Percentiles rank a stretch among this genome's conserved stretches.
phyloP scores from a whole-genome alignment of 768 basidiomycete species.

The Mycena vulgaris region DNA sequence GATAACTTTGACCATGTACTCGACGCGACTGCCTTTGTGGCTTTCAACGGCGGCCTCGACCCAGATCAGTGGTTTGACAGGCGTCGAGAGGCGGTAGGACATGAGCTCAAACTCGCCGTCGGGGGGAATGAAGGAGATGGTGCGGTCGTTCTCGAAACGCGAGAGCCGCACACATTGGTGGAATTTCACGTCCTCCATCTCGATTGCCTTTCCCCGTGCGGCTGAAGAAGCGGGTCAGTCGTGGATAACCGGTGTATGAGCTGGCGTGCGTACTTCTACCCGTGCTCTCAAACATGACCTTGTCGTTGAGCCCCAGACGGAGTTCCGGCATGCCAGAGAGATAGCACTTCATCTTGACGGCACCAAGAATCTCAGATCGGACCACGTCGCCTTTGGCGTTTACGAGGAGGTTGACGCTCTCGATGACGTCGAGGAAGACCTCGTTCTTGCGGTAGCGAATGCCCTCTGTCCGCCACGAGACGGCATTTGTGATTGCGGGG shows the following conservation, averaged over 20 bases:
- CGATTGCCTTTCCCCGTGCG: slow-evolving; percentile 96
- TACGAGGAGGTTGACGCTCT: slow-evolving; percentile 90
- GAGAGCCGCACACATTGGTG: slow-evolving; percentile 99
- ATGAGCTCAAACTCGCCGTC: slow-evolving; percentile 99
- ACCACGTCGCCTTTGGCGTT: slow-evolving; percentile 98
- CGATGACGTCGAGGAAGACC: slow-evolving; percentile 98
- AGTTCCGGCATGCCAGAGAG: slow-evolving; percentile 99
- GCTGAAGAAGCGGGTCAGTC: slow-evolving; percentile 58
- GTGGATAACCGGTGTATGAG: background rate
- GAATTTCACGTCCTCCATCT: slow-evolving; percentile 99
- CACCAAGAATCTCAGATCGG: slow-evolving; percentile 97
- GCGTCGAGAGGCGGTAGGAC: slow-evolving; percentile 96
- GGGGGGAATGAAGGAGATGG: slow-evolving; percentile 98
- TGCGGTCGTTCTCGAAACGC: slow-evolving; percentile 98
- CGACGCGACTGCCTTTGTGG: slow-evolving; percentile 92
- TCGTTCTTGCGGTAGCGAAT: slow-evolving; percentile 99
- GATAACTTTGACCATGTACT: slow-evolving; percentile 96
- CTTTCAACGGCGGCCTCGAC: slow-evolving; percentile 97
- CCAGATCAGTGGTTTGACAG: slow-evolving; percentile 97
- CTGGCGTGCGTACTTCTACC: slow-evolving; percentile 80
- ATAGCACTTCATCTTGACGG: slow-evolving; percentile 99
- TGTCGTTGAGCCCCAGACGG: slow-evolving; percentile 95
- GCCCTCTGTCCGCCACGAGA: slow-evolving; percentile 98
- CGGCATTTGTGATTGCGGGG: slow-evolving; percentile 97
- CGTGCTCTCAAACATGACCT: slow-evolving; percentile 99